phyloP scores from a whole-genome alignment of 192 early-diverging fungal species.

The Phlyctochytrium planicorne region DNA sequence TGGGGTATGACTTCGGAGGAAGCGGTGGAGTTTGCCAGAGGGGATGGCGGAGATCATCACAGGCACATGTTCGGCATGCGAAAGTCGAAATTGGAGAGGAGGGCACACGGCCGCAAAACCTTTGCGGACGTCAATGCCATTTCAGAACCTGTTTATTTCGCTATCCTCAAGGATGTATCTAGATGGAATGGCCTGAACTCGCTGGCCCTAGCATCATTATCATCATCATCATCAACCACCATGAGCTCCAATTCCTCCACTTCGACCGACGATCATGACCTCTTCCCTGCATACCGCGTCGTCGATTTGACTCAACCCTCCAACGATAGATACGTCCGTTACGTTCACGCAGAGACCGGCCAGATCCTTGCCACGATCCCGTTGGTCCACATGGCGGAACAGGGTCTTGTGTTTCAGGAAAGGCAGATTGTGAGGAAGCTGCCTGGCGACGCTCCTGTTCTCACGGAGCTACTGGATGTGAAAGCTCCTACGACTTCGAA shows the following conservation, averaged over 20 bases:
- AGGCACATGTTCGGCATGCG: not conserved
- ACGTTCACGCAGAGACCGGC: slow-evolving; percentile 7
- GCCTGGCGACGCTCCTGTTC: not conserved
- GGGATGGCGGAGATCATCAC: not conserved
- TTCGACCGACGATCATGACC: not conserved
- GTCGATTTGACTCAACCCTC: not conserved
- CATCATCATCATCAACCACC: not conserved
- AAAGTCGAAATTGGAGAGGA: not conserved
- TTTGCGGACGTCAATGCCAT: not conserved
- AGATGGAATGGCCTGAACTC: not conserved
- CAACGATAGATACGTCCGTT: not conserved
- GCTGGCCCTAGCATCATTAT: not conserved
- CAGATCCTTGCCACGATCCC: not conserved
- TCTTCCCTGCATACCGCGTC: slow-evolving; percentile 8
- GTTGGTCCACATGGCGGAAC: not conserved
- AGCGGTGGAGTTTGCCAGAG: not conserved
- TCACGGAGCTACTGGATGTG: slow-evolving; percentile 3
- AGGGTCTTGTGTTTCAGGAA: slow-evolving; percentile 1
- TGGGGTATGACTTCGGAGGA: not conserved
- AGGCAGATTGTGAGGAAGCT: not conserved
- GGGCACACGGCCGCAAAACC: not conserved
- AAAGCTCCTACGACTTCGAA: not conserved
- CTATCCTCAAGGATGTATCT: not conserved
- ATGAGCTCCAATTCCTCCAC: not conserved
- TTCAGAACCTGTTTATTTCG: not conserved